A percentile compares a stretch with the other conserved stretches of the same genome.
These are phyloP conservation scores for Colletotrichum paranaense DNA, from an alignment of 2,329 filamentous ascomycete genomes.

Conservation along the genomic window DNA sequence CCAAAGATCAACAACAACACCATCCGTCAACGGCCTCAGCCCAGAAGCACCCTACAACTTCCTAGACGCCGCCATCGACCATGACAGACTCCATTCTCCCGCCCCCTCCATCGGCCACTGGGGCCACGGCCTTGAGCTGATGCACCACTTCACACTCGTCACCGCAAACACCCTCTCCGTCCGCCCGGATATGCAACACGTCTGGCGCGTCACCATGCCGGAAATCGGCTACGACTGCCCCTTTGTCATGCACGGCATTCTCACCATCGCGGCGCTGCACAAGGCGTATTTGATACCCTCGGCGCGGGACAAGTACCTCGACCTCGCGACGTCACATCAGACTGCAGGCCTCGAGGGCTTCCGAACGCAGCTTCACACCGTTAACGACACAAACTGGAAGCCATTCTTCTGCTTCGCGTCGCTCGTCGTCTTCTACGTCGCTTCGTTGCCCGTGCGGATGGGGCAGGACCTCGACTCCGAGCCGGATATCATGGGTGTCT, in stretches of 20 bases:
- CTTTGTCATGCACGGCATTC: slow-evolving; percentile 45
- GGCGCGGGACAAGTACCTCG: slow-evolving; percentile 40
- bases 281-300: slow-evolving; percentile 44
- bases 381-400: slow-evolving; percentile 38
- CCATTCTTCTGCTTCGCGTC: slow-evolving; percentile 56
- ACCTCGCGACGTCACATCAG: slow-evolving; percentile 44
- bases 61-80: not conserved
- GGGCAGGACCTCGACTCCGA: not conserved
- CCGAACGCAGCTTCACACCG: slow-evolving; percentile 37
- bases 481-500: slow-evolving; percentile 12
- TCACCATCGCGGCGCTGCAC: slow-evolving; percentile 44
- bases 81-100: not conserved
- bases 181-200: slow-evolving; percentile 39
- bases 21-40: not conserved
- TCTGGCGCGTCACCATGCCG: slow-evolving; percentile 43
- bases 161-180: slow-evolving; percentile 40
- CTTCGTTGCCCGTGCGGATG: not conserved
- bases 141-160: slow-evolving; percentile 45
- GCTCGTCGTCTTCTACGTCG: slow-evolving; percentile 46
- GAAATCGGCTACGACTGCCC: slow-evolving; percentile 41
- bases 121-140: slow-evolving; percentile 41
- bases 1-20: not conserved
- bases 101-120: slow-evolving; percentile 18
- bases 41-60: not conserved
- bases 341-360: slow-evolving; percentile 45